Evolutionary conservation across 495 filamentous ascomycete species (phyloP), one percentile per base, ranked within the genome.

Genomic region (Aspergillus nanangensis): DNA sequence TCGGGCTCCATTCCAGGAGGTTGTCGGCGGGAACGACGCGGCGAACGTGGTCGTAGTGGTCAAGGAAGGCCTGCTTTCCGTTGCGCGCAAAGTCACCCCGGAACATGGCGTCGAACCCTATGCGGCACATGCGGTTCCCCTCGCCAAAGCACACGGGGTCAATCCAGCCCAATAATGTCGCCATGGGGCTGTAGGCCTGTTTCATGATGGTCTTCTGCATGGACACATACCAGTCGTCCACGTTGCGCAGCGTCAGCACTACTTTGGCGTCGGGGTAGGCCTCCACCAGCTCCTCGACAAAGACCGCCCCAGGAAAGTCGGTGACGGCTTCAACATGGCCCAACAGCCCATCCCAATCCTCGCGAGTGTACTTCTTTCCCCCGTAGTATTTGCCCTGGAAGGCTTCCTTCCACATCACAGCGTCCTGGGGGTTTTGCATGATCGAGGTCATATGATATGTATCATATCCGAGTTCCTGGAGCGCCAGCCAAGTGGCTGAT

Each of bases 331-430:
- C 55, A 38, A 69, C 73, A 48, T 72, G 61, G 44, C 72, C 76
- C 2, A 80, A 66, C 3, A 80, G 60, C 50, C 71, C 59, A 51
- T 82, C 78, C 69, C 70, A 80, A 50, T 80, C 71, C 36, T 63
- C 57, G 7, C 70, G 66, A 17, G 65, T 70, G 60, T 73, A 79
- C 5, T 56, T 60, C 17, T 61, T 62, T 1, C 66, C 57, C 3
- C 62, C 66, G 8, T 45, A 39, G 58, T 73, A 78, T 51, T 80
- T 79, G 38, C 70, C 75, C 1, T 66, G 64, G 13, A 80, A 62
- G 10, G 76, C 77, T 36, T 74, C 65, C 37, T 63, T 65, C 78
- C 78, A 81, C 39, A 73, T 67, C 0, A 55, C 55, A 15, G 61
- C 64, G 47, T 77, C 69, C 3, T 55, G 62, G 9, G 69, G 65